These are phyloP conservation scores for Alternaria tenuissima DNA, from an alignment of 2,329 filamentous ascomycete species.

Conservation along the genomic window DNA sequence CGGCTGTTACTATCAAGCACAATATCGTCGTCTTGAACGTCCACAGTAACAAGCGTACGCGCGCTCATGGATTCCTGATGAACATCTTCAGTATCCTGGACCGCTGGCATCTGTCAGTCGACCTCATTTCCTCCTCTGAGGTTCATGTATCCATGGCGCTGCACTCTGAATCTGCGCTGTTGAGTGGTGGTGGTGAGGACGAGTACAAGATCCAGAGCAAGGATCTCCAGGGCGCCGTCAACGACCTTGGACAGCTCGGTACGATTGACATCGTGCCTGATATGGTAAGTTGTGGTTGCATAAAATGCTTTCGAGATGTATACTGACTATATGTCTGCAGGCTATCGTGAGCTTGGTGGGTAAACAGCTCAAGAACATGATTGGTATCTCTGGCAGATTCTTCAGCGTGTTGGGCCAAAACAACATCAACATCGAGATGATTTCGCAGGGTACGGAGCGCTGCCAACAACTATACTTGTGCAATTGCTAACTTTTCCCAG, in stretches of 20 bases:
- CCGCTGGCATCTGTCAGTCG: constrained; percentile 85
- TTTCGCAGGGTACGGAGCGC: constrained; percentile 80
- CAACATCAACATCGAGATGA: constrained; percentile 98
- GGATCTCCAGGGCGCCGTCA: constrained; percentile 62
- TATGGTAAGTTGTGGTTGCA: constrained; percentile 62
- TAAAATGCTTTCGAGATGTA: too few relatives aligned
- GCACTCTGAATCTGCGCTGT: constrained; percentile 74
- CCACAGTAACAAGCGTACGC: constrained; percentile 94
- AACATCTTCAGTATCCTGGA: constrained; percentile 93
- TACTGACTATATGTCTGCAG: too few relatives aligned
- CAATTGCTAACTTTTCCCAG: constrained; percentile 55
- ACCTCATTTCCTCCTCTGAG: constrained; percentile 95
- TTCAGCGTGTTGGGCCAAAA: constrained; percentile 94
- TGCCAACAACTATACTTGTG: not conserved
- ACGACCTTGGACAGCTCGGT: constrained; percentile 80
- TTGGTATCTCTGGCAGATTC: constrained; percentile 89
- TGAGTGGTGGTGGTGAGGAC: constrained; percentile 57
- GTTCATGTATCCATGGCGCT: constrained; percentile 98
- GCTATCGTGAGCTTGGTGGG: constrained; percentile 95
- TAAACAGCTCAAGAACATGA: constrained; percentile 97
- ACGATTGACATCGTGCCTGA: constrained; percentile 88
- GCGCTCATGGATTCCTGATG: constrained; percentile 95
- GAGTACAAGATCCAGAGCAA: constrained; percentile 59
- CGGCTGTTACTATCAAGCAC: constrained; percentile 93
- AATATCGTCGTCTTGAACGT: constrained; percentile 97